Conservation (phyloP, 257 asterid species). For the Solanum lycopersicoides region DNA sequence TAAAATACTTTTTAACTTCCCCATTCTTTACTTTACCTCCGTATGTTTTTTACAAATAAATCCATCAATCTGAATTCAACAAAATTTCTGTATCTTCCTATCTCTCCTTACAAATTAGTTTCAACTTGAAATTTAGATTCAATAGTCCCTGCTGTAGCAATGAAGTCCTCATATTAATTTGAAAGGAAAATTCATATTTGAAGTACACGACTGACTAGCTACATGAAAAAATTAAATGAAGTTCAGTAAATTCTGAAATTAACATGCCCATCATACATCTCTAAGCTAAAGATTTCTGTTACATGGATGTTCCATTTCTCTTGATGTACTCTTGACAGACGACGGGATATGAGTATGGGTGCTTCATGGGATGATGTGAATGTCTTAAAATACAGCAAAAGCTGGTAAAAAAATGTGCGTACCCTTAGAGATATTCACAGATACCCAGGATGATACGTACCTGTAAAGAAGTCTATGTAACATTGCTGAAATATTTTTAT, state of each 20-base stretch:
- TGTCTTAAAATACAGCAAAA: not conserved
- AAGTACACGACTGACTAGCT: not conserved
- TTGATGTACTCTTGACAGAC: not conserved
- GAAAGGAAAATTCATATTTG: not conserved
- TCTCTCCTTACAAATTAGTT: not conserved
- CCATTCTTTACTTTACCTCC: not conserved
- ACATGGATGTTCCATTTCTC: not conserved
- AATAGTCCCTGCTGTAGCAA: not conserved
- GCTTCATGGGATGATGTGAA: not conserved
- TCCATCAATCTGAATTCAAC: not conserved
- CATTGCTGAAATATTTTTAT: not conserved
- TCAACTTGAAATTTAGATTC: not conserved
- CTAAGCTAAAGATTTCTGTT: not conserved
- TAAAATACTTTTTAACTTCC: not conserved
- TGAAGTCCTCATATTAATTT: not conserved
- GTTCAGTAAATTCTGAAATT: not conserved
- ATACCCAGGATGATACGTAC: not conserved
- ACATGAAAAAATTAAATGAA: not conserved
- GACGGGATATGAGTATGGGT: not conserved
- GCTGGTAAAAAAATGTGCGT: not conserved
- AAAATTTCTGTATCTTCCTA: not conserved
- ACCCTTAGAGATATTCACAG: not conserved
- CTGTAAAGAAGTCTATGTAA: not conserved
- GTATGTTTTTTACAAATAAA: not conserved
- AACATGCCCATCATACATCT: not conserved